Evolutionary conservation across 495 filamentous ascomycete species (phyloP).

Genomic region (Chaetomium cochliodes): DNA sequence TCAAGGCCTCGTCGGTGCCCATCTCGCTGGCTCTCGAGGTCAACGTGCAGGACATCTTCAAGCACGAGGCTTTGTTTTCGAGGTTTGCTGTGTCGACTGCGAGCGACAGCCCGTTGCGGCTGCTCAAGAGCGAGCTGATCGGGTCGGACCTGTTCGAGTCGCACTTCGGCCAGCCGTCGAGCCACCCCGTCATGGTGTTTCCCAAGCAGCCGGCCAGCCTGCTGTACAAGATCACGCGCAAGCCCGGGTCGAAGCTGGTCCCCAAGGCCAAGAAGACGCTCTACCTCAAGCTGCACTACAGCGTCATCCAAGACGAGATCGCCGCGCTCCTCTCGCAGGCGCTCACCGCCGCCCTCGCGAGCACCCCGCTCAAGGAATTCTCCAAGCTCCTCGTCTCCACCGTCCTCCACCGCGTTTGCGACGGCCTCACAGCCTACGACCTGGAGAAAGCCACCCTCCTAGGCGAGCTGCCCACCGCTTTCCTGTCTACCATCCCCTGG

Average conservation of each 20-base stretch:
- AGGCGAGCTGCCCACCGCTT: slow-evolving; percentile 47
- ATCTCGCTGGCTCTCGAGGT: slow-evolving; percentile 81
- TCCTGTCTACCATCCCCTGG: slow-evolving; percentile 41
- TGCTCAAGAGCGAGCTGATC: slow-evolving; percentile 68
- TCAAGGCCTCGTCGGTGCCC: slow-evolving; percentile 60
- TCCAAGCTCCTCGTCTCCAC: slow-evolving; percentile 48
- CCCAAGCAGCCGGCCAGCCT: slow-evolving; percentile 77
- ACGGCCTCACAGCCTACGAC: slow-evolving; percentile 55
- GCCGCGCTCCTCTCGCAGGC: slow-evolving; percentile 44
- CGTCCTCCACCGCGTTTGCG: slow-evolving; percentile 53
- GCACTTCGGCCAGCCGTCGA: slow-evolving; percentile 54
- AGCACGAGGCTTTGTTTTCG: slow-evolving; percentile 75
- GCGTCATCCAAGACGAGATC: slow-evolving; percentile 71
- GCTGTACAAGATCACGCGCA: slow-evolving; percentile 73
- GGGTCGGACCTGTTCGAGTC: slow-evolving; percentile 68
- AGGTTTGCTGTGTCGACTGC: slow-evolving; percentile 85
- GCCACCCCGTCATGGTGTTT: slow-evolving; percentile 64
- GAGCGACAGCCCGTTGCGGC: slow-evolving; percentile 66
- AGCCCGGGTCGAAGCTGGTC: slow-evolving; percentile 31
- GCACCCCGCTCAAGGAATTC: slow-evolving; percentile 44
- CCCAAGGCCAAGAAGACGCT: slow-evolving; percentile 53
- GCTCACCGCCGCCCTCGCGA: slow-evolving; percentile 42
- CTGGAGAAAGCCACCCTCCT: slow-evolving; percentile 58
- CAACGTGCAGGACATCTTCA: slow-evolving; percentile 96
- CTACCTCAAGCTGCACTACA: slow-evolving; percentile 72